Conservation (phyloP, 495 filamentous ascomycete genomes). For the Aspergillus bridgeri region DNA sequence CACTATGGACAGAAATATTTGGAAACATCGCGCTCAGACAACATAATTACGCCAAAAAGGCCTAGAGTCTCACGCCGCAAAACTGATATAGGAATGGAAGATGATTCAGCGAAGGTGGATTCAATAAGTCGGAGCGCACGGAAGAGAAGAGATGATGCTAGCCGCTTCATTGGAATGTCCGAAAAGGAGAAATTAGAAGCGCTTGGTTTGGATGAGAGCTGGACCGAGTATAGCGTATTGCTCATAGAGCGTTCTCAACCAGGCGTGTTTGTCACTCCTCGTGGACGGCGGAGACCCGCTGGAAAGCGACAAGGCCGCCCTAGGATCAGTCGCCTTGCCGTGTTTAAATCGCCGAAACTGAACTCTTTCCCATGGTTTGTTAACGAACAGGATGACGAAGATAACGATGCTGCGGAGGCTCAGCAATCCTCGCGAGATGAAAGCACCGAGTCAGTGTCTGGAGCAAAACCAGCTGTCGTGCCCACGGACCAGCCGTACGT, state of each 20-base stretch:
- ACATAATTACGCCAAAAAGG: background rate
- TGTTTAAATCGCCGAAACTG: constrained; percentile 47
- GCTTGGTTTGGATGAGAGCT: constrained; percentile 42
- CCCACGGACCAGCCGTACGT: background rate
- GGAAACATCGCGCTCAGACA: background rate
- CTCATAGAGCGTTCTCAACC: constrained; percentile 38
- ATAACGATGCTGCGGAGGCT: background rate
- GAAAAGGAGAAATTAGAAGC: constrained; percentile 37
- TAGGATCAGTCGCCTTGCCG: constrained; percentile 43
- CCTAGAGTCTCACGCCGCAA: background rate
- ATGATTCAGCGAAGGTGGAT: background rate
- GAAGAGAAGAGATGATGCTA: constrained; percentile 18
- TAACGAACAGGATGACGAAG: constrained; percentile 3
- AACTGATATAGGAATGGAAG: constrained; percentile 1
- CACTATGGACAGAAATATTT: constrained; percentile 3
- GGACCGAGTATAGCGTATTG: constrained; percentile 43
- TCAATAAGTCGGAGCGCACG: background rate
- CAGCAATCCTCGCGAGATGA: background rate
- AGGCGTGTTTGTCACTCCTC: constrained; percentile 52
- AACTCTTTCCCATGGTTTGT: constrained; percentile 38
- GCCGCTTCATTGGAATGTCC: constrained; percentile 28
- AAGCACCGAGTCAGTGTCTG: background rate
- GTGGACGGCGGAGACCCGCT: constrained; percentile 41
- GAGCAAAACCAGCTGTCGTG: background rate
- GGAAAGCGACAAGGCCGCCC: constrained; percentile 49